Evolutionary conservation across 805 yeast species (phyloP).

Genomic region (Lipomyces mesembrius): DNA sequence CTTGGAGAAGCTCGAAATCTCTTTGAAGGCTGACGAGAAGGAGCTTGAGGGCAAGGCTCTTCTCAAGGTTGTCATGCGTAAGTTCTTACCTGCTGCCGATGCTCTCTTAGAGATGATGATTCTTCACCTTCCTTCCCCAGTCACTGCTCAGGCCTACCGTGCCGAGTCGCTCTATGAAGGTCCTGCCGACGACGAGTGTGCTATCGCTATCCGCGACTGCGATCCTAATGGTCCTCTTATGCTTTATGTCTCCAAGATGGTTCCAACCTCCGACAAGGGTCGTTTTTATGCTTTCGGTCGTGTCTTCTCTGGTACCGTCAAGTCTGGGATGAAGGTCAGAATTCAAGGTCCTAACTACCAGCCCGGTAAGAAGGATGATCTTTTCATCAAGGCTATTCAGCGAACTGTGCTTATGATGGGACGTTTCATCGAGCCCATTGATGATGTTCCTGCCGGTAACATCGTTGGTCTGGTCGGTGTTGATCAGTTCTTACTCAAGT

Average conservation of each 20-base stretch:
- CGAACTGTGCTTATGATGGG: conserved; percentile 99
- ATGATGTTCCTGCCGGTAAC: conserved; percentile 99
- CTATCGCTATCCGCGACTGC: conserved; percentile 94
- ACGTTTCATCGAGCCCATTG: conserved; percentile 95
- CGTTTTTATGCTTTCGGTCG: conserved; percentile 99
- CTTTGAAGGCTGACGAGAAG: conserved; percentile 94
- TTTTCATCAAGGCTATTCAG: conserved; percentile 96
- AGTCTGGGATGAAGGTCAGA: conserved; percentile 98
- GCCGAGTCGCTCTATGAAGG: conserved; percentile 99
- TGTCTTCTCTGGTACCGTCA: conserved; percentile 99
- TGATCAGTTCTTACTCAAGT: conserved; percentile 98
- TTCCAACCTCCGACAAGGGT: conserved; percentile 99
- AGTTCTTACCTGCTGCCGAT: conserved; percentile 99
- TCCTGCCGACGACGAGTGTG: conserved; percentile 85
- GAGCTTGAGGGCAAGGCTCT: conserved; percentile 99
- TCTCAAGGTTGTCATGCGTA: conserved; percentile 97
- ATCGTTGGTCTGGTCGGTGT: conserved; percentile 99
- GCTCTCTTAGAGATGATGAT: conserved; percentile 99
- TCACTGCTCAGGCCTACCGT: conserved; percentile 98
- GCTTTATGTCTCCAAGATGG: conserved; percentile 99
- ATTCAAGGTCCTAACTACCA: conserved; percentile 99
- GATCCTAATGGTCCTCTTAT: conserved; percentile 97
- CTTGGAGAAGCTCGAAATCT: conserved; percentile 90
- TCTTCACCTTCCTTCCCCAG: conserved; percentile 98
- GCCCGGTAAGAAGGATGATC: conserved; percentile 98